Base-by-base conservation (phyloP, 257 asterid species). In the Misopates orontium region DNA sequence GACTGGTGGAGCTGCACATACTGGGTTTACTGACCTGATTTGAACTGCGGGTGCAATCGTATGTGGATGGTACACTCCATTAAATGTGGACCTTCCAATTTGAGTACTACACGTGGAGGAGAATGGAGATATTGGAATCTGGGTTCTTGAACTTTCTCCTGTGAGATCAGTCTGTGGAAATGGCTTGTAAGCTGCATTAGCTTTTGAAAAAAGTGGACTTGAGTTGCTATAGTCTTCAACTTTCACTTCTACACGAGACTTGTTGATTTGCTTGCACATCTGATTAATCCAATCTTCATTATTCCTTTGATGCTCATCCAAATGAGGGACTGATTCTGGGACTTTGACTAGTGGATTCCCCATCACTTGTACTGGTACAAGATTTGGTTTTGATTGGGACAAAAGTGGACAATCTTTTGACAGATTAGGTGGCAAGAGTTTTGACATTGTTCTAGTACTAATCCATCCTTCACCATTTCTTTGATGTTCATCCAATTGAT, bases 41-140 rank as follows among this genome's bases (percentile, higher is more conserved):
- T 80, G 89, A 62, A 83, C 84, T 20, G 85, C 89, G 1, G 89
- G 89, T 22, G 89, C 89, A 6, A 75, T 51, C 56, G 74, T 76
- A 42, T 45, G 78, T 0, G 58, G 64, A n/a, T 71, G 75, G 64
- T 68, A 52, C 31, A 62, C 56, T 10, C 69, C 69, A 13, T 5
- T 14, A 22, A 61, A 25, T 19, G 36, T 21, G 55, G 78, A n/a
- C 69, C 60, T 22, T 18, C 75, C 41, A 21, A 22, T 62, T 41
- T 48, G 49, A 47, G 11, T 44, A n/a, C n/a, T n/a, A n/a, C n/a
- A n/a, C n/a, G n/a, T 28, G 28, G 28, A 44, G 52, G 13, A 59
- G 40, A 28, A 32, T 44, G n/a, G n/a, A n/a, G n/a, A n/a, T n/a
- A n/a, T n/a, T n/a, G n/a, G n/a, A n/a, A n/a, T n/a, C n/a, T n/a